Conservation (phyloP, 805 yeast genomes). For the Saturnispora galanensis region DNA sequence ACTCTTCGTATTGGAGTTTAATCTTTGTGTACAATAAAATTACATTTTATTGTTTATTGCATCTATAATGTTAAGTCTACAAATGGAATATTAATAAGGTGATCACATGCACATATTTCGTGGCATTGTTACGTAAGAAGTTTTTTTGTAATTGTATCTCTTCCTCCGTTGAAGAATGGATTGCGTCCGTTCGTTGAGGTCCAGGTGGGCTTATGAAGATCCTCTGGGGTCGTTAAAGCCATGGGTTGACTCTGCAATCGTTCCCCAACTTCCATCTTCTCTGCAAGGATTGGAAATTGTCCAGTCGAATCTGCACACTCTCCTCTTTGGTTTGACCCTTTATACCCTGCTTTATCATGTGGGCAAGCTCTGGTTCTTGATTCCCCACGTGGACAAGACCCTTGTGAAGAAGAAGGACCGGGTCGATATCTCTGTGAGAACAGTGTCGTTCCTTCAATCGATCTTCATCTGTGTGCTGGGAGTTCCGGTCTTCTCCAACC, state of each 20-base stretch:
- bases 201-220: conserved; percentile 16
- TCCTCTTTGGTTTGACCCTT: conserved; percentile 15
- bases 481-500: conserved; percentile 24
- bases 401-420: conserved; percentile 14
- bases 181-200: conserved; percentile 6
- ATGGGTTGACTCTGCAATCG: conserved; percentile 12
- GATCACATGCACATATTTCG: too few relatives aligned
- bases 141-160: background rate
- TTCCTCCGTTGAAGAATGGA: background rate
- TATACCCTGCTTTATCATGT: conserved; percentile 15
- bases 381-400: conserved; percentile 9
- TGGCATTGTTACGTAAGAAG: too few relatives aligned
- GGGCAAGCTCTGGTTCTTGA: conserved; percentile 12
- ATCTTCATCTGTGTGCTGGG: conserved; percentile 22
- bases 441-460: conserved; percentile 28
- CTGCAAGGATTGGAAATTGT: conserved; percentile 8
- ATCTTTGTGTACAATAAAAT: too few relatives aligned
- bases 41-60: too few relatives aligned
- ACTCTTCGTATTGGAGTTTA: too few relatives aligned
- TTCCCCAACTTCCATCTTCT: conserved; percentile 15
- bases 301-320: conserved; percentile 15
- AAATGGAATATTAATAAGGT: too few relatives aligned
- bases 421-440: conserved; percentile 25
- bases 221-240: conserved; percentile 19
- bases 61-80: too few relatives aligned